These are phyloP conservation scores for Fusarium keratoplasticum DNA, from an alignment of 2,329 filamentous ascomycete genomes.

Conservation along the genomic window DNA sequence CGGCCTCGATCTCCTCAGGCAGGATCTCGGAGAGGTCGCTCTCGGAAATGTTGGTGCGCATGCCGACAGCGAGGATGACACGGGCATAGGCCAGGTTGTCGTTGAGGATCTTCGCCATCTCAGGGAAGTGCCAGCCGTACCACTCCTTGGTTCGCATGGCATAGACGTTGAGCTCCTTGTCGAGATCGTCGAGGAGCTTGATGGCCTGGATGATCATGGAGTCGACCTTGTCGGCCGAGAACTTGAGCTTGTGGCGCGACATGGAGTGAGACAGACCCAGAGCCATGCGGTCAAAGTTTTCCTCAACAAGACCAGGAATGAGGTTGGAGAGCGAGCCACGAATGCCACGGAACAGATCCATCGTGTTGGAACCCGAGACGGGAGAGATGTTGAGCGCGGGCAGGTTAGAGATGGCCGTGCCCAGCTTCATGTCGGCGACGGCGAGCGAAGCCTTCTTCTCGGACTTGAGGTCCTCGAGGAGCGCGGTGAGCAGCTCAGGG, in stretches of 20 bases:
- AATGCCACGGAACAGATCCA: constrained; percentile 94
- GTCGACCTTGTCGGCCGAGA: constrained; percentile 98
- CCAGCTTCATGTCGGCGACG: constrained; percentile 92
- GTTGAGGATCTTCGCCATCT: constrained; percentile 96
- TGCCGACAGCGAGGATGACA: constrained; percentile 89
- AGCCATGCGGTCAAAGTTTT: constrained; percentile 93
- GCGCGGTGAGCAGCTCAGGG: constrained; percentile 82
- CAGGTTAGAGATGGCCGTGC: constrained; percentile 91
- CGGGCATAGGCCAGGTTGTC: constrained; percentile 96
- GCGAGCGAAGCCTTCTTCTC: constrained; percentile 97
- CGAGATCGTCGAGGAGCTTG: constrained; percentile 90
- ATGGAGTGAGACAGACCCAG: constrained; percentile 97
- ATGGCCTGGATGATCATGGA: constrained; percentile 99
- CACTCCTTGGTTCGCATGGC: constrained; percentile 99
- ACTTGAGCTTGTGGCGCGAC: constrained; percentile 97
- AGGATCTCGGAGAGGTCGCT: constrained; percentile 89
- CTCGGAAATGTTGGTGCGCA: constrained; percentile 82
- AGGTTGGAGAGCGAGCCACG: constrained; percentile 90
- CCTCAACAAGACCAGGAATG: constrained; percentile 86
- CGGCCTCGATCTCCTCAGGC: constrained; percentile 92
- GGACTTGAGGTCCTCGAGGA: constrained; percentile 92
- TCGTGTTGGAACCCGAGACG: constrained; percentile 70
- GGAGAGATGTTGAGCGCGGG: constrained; percentile 87
- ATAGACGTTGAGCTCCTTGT: constrained; percentile 99
- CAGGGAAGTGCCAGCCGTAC: constrained; percentile 99